Evolutionary conservation across 805 yeast species (phyloP).

Genomic region (Saccharomycopsis vini): DNA sequence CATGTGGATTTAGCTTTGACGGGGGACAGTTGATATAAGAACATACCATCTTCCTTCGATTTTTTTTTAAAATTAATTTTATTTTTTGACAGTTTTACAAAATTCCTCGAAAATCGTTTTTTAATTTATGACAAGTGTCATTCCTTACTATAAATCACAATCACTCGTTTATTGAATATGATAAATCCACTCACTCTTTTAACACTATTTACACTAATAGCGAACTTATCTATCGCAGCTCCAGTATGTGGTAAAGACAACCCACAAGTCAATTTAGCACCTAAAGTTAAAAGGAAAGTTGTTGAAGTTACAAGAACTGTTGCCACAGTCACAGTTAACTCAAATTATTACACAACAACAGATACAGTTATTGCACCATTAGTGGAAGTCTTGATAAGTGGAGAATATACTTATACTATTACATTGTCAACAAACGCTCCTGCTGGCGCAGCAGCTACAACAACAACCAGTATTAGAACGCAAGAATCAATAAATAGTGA

Average conservation of each 20-base stretch:
- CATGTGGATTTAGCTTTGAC: no score
- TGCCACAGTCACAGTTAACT: conserved; percentile 31
- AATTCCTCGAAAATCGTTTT: no score
- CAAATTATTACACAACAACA: conserved; percentile 23
- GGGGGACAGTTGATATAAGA: no score
- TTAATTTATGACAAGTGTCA: no score
- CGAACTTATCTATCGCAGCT: no score
- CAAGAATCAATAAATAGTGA: conserved; percentile 3
- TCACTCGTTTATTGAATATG: no score
- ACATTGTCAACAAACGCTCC: conserved; percentile 30
- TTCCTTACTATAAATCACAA: no score
- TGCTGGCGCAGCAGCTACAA: conserved; percentile 21
- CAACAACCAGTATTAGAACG: not conserved
- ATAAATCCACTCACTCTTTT: no score
- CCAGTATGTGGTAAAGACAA: conserved; percentile 13
- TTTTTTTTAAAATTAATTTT: no score
- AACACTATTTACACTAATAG: no score
- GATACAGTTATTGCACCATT: conserved; percentile 43
- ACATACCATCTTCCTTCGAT: no score
- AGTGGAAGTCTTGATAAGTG: conserved; percentile 38
- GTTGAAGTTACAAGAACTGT: conserved; percentile 22
- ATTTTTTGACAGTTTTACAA: no score
- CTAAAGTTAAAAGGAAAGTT: conserved; percentile 15
- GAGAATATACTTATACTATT: conserved; percentile 42
- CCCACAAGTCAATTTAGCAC: conserved; percentile 8